Evolutionary conservation across 306 rosid species (phyloP).

Genomic region (Clitoria ternatea): DNA sequence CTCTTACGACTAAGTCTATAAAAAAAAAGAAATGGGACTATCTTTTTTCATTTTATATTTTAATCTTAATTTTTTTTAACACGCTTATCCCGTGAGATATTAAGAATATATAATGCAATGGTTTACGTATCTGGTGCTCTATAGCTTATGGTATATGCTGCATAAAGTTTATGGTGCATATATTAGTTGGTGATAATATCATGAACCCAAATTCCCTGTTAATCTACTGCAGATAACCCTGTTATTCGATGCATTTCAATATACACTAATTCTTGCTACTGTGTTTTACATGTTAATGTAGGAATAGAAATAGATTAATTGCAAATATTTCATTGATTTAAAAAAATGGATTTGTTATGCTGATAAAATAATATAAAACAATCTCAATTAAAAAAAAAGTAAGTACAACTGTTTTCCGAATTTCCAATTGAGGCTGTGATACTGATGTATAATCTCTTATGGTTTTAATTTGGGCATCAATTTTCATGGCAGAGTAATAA

Average conservation of each 20-base stretch:
- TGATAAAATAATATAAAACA: background rate
- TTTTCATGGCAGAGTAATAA: conserved; percentile 1
- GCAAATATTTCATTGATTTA: background rate
- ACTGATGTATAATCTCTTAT: background rate
- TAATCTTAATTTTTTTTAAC: background rate
- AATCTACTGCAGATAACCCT: too few species aligned
- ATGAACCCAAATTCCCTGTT: background rate
- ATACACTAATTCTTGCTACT: conserved; percentile 1
- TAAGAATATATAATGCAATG: too few species aligned
- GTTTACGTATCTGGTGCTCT: too few species aligned
- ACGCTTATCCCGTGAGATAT: background rate
- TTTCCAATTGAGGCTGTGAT: background rate
- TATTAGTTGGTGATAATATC: too few species aligned
- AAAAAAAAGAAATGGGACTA: too few species aligned
- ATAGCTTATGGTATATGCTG: background rate
- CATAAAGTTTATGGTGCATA: background rate
- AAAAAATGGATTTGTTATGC: background rate
- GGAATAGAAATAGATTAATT: background rate
- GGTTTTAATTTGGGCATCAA: conserved; percentile 12
- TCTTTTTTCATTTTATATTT: background rate
- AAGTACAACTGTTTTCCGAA: background rate
- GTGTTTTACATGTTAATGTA: background rate
- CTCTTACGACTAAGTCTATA: background rate
- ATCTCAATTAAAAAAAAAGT: too few species aligned
- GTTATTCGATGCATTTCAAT: background rate